Conservation (phyloP, 2,329 filamentous ascomycete species). For the Penicillium sp. region DNA sequence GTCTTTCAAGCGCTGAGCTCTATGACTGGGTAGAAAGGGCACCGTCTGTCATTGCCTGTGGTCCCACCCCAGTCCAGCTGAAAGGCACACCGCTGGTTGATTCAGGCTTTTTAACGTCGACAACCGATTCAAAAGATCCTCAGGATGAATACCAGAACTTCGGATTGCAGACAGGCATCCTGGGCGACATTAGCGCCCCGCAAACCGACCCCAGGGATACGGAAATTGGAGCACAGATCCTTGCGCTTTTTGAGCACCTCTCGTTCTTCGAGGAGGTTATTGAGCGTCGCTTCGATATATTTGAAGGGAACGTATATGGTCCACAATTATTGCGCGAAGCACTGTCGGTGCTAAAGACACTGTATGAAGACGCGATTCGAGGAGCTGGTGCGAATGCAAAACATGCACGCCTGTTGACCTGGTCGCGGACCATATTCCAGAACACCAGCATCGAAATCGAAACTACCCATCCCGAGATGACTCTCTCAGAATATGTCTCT, state of each 20-base stretch:
- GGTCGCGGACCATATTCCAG: constrained; percentile 11
- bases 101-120: neutral
- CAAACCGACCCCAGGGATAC: constrained; percentile 14
- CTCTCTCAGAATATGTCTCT: constrained; percentile 22
- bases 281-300: constrained; percentile 19
- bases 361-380: constrained; percentile 10
- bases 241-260: constrained; percentile 18
- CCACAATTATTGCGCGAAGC: neutral
- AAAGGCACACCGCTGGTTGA: neutral
- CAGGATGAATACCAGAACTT: neutral
- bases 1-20: neutral
- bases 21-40: neutral
- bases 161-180: too few species aligned
- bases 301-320: constrained; percentile 7
- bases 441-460: constrained; percentile 7
- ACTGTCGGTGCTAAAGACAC: neutral
- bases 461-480: constrained; percentile 17
- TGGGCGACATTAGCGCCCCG: neutral
- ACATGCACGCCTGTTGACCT: neutral
- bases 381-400: neutral
- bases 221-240: constrained; percentile 20
- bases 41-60: neutral
- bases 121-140: neutral
- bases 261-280: constrained; percentile 22
- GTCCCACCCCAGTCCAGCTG: neutral